phyloP scores from a whole-genome alignment of 257 asterid species.

The Ajuga chamaepitys region DNA sequence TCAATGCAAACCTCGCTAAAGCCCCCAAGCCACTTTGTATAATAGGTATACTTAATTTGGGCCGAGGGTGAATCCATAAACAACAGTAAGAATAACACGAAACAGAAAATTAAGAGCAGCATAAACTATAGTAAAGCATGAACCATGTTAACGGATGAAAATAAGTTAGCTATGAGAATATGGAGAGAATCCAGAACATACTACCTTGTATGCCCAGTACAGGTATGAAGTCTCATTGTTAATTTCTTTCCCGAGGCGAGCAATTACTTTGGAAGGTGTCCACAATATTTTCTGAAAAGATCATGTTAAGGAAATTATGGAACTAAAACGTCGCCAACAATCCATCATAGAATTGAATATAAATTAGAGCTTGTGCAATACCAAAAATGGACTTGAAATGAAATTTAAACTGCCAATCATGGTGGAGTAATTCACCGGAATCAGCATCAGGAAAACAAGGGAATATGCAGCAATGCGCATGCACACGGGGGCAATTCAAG shows the following conservation, averaged over 20 bases:
- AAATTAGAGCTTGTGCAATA: not conserved
- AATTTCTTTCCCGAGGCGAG: slow-evolving; percentile 84
- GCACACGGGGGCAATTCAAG: too few relatives aligned
- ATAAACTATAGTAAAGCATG: not conserved
- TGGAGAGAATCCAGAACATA: not conserved
- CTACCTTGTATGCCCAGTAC: slow-evolving; percentile 91
- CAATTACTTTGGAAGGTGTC: slow-evolving; percentile 93
- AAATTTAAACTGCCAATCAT: not conserved
- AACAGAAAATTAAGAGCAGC: not conserved
- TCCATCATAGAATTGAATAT: not conserved
- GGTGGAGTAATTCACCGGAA: not conserved
- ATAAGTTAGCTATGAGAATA: not conserved
- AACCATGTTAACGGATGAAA: not conserved
- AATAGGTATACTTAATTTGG: not conserved
- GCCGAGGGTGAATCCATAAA: not conserved
- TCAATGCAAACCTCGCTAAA: not conserved
- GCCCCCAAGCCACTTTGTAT: not conserved
- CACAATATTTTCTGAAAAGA: slow-evolving; percentile 54
- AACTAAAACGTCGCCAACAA: not conserved
- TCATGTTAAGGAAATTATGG: slow-evolving; percentile 3
- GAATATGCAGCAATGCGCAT: not conserved
- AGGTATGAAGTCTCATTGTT: slow-evolving; percentile 74
- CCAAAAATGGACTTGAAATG: not conserved
- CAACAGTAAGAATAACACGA: not conserved
- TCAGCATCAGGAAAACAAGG: not conserved